Evolutionary conservation across 2,329 filamentous ascomycete genomes (phyloP).

Genomic region (Coniochaeta hoffmannii): DNA sequence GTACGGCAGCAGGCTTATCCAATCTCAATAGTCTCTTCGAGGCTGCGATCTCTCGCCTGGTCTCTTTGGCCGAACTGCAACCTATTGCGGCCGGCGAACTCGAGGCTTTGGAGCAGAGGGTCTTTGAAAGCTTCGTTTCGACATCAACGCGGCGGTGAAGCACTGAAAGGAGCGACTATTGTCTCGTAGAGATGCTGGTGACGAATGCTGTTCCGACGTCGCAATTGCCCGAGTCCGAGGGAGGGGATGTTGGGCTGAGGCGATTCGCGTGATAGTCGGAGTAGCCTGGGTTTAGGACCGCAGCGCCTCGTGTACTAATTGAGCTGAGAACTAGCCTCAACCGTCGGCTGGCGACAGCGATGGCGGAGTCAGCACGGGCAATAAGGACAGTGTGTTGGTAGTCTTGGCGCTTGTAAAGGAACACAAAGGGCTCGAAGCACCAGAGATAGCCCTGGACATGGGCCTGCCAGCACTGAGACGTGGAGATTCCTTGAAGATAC

Average conservation of each 20-base stretch:
- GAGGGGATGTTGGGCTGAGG: background rate
- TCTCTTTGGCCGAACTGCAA: background rate
- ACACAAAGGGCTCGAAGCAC: background rate
- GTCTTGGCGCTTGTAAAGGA: background rate
- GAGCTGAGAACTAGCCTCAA: background rate
- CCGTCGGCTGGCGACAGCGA: background rate
- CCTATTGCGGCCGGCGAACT: background rate
- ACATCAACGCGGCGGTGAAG: slow-evolving; percentile 8
- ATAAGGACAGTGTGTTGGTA: background rate
- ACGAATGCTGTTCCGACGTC: background rate
- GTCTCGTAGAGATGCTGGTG: background rate
- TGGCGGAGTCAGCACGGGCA: background rate
- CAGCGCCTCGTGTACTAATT: background rate
- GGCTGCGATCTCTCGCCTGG: background rate
- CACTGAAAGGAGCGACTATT: background rate
- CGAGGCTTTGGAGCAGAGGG: slow-evolving; percentile 5
- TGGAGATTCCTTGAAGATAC: background rate
- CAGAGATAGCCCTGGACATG: background rate
- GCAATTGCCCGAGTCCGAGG: background rate
- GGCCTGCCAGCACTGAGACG: background rate
- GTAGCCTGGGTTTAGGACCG: background rate
- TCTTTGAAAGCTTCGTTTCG: slow-evolving; percentile 13
- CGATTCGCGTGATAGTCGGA: background rate
- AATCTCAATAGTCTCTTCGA: background rate
- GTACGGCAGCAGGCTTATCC: background rate